Conservation (phyloP, 2,329 filamentous ascomycete genomes). For the Macrophomina phaseolina region DNA sequence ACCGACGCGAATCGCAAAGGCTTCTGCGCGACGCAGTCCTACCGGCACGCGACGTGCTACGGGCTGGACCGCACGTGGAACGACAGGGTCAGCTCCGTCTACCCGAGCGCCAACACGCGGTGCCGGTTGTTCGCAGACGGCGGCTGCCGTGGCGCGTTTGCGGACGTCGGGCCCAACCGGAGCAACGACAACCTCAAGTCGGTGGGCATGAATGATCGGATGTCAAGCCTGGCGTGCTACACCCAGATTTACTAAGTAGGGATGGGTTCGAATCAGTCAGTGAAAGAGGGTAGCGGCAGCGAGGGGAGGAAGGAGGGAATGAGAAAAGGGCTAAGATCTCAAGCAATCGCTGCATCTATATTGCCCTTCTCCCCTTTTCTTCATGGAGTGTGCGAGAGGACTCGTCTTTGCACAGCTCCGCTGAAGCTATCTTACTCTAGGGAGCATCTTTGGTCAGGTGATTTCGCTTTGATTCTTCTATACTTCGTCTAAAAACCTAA, state of each 20-base stretch:
- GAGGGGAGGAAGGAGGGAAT: neutral
- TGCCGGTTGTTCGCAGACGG: neutral
- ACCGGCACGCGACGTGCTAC: slow-evolving; percentile 18
- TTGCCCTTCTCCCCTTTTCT: too few species aligned
- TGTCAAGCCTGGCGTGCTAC: slow-evolving; percentile 3
- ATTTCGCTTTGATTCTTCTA: too few species aligned
- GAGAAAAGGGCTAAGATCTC: too few species aligned
- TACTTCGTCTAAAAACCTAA: too few species aligned
- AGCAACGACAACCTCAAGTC: neutral
- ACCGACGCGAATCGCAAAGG: neutral
- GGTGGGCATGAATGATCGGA: neutral
- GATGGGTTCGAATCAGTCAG: neutral
- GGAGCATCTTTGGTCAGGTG: too few species aligned
- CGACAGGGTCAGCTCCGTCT: neutral
- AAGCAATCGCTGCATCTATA: too few species aligned
- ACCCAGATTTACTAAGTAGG: neutral
- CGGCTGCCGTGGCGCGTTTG: neutral
- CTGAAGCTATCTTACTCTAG: too few species aligned
- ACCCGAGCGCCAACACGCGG: neutral
- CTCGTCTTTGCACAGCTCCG: too few species aligned
- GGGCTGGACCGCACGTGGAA: neutral
- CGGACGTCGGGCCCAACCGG: slow-evolving; percentile 1
- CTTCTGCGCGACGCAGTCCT: neutral
- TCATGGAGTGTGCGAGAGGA: too few species aligned
- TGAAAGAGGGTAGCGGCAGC: neutral